Evolutionary conservation across 2,329 filamentous ascomycete species (phyloP).

Genomic region (Fusarium veterinarium): DNA sequence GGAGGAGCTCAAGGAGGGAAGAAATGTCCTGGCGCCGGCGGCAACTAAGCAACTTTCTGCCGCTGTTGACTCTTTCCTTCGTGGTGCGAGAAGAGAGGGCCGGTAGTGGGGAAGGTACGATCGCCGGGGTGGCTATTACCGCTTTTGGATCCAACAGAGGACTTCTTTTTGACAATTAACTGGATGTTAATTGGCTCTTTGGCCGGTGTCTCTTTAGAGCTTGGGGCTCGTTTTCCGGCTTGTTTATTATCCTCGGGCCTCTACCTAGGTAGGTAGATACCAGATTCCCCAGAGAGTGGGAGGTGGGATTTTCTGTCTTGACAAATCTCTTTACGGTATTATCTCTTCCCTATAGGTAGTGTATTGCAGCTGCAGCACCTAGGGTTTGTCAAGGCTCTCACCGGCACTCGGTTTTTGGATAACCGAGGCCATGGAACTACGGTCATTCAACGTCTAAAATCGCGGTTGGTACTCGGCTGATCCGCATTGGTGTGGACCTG

Average conservation of each 20-base stretch:
- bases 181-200: conserved; percentile 38
- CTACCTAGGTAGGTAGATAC: neutral
- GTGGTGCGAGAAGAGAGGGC: conserved; percentile 20
- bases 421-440: conserved; percentile 37
- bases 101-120: conserved; percentile 21
- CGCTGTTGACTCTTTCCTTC: conserved; percentile 21
- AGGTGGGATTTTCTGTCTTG: neutral
- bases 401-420: conserved; percentile 41
- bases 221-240: conserved; percentile 5
- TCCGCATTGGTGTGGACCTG: conserved; percentile 20
- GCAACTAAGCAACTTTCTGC: conserved; percentile 37
- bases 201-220: conserved; percentile 7
- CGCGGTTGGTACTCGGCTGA: conserved; percentile 34
- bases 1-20: conserved; percentile 10
- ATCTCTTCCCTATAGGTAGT: neutral
- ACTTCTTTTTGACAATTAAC: conserved; percentile 39
- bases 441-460: conserved; percentile 7
- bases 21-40: conserved; percentile 20
- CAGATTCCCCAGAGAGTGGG: neutral
- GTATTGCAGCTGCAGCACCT: neutral
- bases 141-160: conserved; percentile 9
- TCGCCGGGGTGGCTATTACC: conserved; percentile 20
- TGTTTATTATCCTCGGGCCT: conserved; percentile 5
- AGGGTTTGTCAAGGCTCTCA: neutral
- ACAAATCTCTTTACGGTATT: neutral